Evolutionary conservation across 345 rosid genomes (phyloP).

Genomic region (Kandelia obovata): DNA sequence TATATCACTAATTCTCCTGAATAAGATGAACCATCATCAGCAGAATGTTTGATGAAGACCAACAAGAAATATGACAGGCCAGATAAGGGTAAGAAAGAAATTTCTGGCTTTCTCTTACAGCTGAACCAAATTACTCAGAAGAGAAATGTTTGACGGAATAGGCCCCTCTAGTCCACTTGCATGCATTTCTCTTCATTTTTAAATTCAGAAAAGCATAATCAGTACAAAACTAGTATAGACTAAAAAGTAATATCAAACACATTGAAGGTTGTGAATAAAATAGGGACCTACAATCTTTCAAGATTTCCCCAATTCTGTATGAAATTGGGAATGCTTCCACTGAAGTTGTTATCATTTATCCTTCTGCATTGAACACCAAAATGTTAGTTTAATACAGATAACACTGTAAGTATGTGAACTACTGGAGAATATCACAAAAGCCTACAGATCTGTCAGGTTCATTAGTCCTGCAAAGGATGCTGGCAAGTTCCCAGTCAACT

Average conservation of each 20-base stretch:
- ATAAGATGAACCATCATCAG: background rate
- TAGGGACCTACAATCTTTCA: constrained; percentile 57
- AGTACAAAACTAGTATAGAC: background rate
- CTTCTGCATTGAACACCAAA: constrained; percentile 43
- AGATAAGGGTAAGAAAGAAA: background rate
- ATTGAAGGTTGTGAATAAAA: background rate
- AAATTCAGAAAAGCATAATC: background rate
- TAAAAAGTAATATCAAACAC: background rate
- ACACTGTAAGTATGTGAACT: background rate
- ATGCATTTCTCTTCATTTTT: constrained; percentile 48
- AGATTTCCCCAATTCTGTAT: constrained; percentile 57
- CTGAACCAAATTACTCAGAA: constrained; percentile 23
- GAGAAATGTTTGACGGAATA: constrained; percentile 41
- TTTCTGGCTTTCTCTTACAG: constrained; percentile 37
- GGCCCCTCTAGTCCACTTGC: constrained; percentile 56
- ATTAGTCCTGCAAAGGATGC: constrained; percentile 33
- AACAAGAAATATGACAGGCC: background rate
- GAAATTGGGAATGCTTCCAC: constrained; percentile 61
- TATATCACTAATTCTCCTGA: constrained; percentile 52
- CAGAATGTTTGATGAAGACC: background rate
- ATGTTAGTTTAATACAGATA: constrained; percentile 1
- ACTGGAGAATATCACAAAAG: background rate
- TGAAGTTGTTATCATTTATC: constrained; percentile 69
- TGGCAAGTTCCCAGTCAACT: constrained; percentile 51
- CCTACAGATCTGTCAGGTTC: constrained; percentile 52